Conservation (phyloP, 2,329 filamentous ascomycete species). For the Claviceps humidiphila region DNA sequence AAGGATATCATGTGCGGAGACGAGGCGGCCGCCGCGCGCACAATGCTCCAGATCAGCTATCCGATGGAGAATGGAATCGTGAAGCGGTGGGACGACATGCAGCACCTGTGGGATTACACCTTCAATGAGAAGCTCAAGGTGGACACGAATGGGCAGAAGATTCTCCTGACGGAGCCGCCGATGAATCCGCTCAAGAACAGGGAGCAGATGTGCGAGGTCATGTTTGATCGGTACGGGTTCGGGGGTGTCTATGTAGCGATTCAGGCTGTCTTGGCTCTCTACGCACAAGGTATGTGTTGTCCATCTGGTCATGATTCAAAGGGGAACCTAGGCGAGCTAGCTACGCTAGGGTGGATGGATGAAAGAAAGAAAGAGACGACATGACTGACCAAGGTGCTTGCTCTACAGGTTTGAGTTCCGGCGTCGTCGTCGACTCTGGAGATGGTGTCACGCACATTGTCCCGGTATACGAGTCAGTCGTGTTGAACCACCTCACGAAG, state of each 20-base stretch:
- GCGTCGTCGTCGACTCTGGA: conserved; percentile 97
- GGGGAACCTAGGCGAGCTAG: too few species aligned
- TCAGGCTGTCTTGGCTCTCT: conserved; percentile 88
- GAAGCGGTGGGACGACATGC: conserved; percentile 99
- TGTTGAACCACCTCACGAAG: conserved; percentile 90
- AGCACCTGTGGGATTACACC: conserved; percentile 98
- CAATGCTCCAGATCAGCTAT: conserved; percentile 97
- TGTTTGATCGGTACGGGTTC: conserved; percentile 96
- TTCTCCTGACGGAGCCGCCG: conserved; percentile 89
- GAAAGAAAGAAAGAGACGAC: not conserved
- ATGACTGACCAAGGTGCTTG: not conserved
- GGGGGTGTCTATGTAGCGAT: conserved; percentile 97
- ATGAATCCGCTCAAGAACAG: conserved; percentile 97
- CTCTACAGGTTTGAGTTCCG: conserved; percentile 60
- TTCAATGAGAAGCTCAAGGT: conserved; percentile 96
- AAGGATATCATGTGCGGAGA: conserved; percentile 99
- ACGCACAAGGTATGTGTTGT: conserved; percentile 65
- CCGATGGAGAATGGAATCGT: conserved; percentile 99
- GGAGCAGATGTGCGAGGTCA: conserved; percentile 96
- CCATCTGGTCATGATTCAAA: too few species aligned
- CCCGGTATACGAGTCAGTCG: conserved; percentile 94
- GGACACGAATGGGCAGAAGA: conserved; percentile 84
- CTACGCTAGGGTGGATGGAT: too few species aligned
- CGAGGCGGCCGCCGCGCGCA: conserved; percentile 87
- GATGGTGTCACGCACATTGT: conserved; percentile 98